Conservation (phyloP, 345 rosid genomes). For the Populus nigra region DNA sequence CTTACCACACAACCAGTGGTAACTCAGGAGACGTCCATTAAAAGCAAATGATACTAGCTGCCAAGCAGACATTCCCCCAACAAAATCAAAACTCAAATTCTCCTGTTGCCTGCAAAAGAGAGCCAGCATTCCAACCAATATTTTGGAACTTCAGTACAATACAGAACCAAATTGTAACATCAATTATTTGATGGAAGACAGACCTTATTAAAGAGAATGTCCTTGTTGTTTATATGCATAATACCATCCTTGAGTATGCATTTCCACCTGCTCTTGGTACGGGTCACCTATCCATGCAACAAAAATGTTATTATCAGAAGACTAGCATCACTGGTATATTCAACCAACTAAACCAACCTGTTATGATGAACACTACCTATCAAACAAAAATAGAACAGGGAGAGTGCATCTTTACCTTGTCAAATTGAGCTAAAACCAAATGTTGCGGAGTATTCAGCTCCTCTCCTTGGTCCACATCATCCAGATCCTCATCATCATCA, state of each 20-base stretch:
- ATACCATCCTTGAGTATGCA: slow-evolving; percentile 94
- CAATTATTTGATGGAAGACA: background rate
- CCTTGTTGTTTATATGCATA: slow-evolving; percentile 93
- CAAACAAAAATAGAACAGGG: background rate
- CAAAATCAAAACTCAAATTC: slow-evolving; percentile 85
- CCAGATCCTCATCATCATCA: slow-evolving; percentile 81
- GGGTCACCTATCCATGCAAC: slow-evolving; percentile 63
- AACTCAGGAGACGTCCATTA: slow-evolving; percentile 10
- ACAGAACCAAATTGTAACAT: background rate
- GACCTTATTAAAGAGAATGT: slow-evolving; percentile 94
- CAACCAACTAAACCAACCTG: background rate
- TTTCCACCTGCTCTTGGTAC: slow-evolving; percentile 96
- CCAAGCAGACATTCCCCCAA: slow-evolving; percentile 10
- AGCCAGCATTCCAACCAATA: background rate
- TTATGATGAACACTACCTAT: background rate
- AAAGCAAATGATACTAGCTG: slow-evolving; percentile 16
- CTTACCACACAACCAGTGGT: slow-evolving; percentile 20
- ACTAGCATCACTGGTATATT: background rate
- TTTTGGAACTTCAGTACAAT: background rate
- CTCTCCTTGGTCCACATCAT: slow-evolving; percentile 83
- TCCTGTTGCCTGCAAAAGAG: slow-evolving; percentile 71
- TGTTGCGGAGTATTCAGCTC: slow-evolving; percentile 95
- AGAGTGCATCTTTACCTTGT: slow-evolving; percentile 54
- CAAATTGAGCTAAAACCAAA: slow-evolving; percentile 94
- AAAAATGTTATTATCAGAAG: background rate